Base-by-base conservation (phyloP, 805 yeast genomes). In the Metschnikowia colocasiae region DNA sequence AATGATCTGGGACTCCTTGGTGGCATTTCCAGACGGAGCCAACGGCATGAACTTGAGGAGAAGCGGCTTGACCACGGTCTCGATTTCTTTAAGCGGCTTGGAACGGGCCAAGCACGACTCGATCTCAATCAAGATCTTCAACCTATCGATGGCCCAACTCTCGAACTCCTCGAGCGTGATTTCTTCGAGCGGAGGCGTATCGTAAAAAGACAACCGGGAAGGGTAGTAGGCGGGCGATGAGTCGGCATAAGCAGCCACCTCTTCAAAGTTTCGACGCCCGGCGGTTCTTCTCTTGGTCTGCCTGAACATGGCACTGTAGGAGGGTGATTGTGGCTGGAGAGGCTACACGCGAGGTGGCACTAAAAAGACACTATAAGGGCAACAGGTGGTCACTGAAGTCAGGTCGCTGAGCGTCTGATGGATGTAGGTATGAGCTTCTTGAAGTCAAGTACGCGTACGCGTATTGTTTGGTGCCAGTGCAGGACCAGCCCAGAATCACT, bases 121-220 rank as follows among this genome's bases (percentile, higher is more conserved):
- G 43, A 94, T 83, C 61, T 89, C 96, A 46, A 90, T 78, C 49
- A 94, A 73, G 7, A 94, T 80, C 60, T 85, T 82, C 52, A 92
- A 73, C 50, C 99, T 71, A 60, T 92, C 98, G 46, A 94, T 84
- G 4, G 98, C 98, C 97, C 97, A 94, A 4, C 76, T 75, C 67
- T 94, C 99, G 65, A 94, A 94, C 59, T 94, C 87, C 53, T 91
- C 97, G 15, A 94, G 66, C 0, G 97, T 88, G 58, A 94, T 83
- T 65, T 94, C 98, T 12, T 83, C 82, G 27, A 76, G 67, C 0
- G 98, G 98, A 9, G 96, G 94, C 5, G 70, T 53, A 22, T 73
- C 78, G 66, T 94, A 94, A 59, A 92, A 80, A 18, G 88, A 81
- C 42, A 94, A 70, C 43, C 95, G 74, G 31, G 79, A 70, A 9